Base-by-base conservation (phyloP, 2,329 filamentous ascomycete species). In the Pseudogymnoascus sp. region DNA sequence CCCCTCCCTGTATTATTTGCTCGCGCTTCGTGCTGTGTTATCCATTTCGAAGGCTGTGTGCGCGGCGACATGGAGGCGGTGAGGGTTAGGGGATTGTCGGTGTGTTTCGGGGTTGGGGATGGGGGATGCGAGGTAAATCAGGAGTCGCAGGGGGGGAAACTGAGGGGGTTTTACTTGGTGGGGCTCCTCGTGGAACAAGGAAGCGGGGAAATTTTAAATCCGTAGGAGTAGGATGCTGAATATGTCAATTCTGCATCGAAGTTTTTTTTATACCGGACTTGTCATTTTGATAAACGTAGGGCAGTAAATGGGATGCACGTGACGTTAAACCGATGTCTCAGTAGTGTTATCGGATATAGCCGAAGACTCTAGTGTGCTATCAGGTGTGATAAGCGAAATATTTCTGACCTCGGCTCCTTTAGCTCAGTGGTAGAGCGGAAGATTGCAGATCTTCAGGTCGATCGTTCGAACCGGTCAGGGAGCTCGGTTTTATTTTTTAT, bases 371-470 rank as follows among this genome's bases (percentile, higher is more conserved):
- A 26, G 24, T 19, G 24, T 53, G 47, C 11, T 31, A 53, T 53
- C 5, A 3, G 6, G 8, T 2, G 6, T 8, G 26, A 31, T 31
- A 53, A 16, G 47, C 47, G 8, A 53, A 3, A 16, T 7, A 19
- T 19, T 31, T 53, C n/a, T n/a, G 47, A 31, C 47, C 47, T 53
- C 26, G 26, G 61, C 61, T 53, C 61, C 61, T 62, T 62, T 62
- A 62, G 61, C 61, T 62, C 61, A 62, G 61, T 62, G 61, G 61
- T 62, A 62, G 61, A 62, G 61, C 61, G 61, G 42, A 14, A 62
- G 61, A 62, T 62, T 62, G 61, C 61, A 62, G 61, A 62, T 62
- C 61, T 62, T 56, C 44, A 62, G 61, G 61, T 62, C 61, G 38
- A 10, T 62, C 40, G 61, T 62, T 62, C 61, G 61, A 62, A 62